phyloP scores from a whole-genome alignment of 768 basidiomycete genomes.

The Amanita pallidorosea region DNA sequence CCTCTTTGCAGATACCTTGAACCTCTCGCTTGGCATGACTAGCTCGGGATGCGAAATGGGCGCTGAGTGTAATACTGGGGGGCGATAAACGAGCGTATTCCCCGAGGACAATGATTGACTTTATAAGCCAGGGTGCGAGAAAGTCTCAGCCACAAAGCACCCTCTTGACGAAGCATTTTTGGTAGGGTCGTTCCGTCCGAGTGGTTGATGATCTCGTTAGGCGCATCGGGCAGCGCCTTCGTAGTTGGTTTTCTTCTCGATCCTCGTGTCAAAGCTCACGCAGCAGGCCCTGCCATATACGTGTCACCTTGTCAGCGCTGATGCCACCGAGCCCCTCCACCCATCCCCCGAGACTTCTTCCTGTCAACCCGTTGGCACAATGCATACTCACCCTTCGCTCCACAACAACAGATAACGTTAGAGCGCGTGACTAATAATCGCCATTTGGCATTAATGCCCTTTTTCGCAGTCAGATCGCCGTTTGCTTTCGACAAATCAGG shows the following conservation, averaged over 20 bases:
- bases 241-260: slow-evolving; percentile 1
- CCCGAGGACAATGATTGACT: slow-evolving; percentile 5
- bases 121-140: slow-evolving; percentile 4
- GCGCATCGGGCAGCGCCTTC: neutral
- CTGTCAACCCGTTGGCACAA: neutral
- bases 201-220: slow-evolving; percentile 1
- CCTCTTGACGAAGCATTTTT: slow-evolving; percentile 2
- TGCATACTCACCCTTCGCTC: neutral
- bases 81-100: slow-evolving; percentile 4
- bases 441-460: slow-evolving; percentile 3
- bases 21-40: slow-evolving; percentile 4
- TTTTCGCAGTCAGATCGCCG: neutral
- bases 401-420: slow-evolving; percentile 4
- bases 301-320: neutral
- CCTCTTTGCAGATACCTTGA: slow-evolving; percentile 2
- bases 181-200: slow-evolving; percentile 1
- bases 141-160: slow-evolving; percentile 5
- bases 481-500: neutral
- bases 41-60: neutral
- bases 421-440: slow-evolving; percentile 1
- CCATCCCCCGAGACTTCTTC: neutral
- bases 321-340: neutral
- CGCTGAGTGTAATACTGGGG: neutral
- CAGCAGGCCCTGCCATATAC: slow-evolving; percentile 2
- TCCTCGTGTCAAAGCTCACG: neutral